Conservation (phyloP, 768 basidiomycete genomes). For the Clitopilus passeckerianus region DNA sequence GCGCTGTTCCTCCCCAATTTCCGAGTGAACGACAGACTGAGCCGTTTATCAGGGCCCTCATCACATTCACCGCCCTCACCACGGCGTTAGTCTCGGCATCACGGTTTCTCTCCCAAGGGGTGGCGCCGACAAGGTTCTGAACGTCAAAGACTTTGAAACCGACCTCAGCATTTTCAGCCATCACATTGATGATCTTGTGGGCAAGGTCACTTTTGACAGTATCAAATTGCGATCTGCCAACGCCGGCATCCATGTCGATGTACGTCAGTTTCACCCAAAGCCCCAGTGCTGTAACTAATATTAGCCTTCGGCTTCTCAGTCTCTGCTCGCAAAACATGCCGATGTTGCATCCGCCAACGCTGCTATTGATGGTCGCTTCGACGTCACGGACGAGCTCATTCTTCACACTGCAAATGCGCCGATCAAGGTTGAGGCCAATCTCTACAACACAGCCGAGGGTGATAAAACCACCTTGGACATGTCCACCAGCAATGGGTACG, state of each 20-base stretch:
- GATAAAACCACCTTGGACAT: background rate
- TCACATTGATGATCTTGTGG: constrained; percentile 25
- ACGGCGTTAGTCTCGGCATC: background rate
- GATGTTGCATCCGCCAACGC: background rate
- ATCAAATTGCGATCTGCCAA: background rate
- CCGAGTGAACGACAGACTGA: background rate
- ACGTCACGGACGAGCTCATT: background rate
- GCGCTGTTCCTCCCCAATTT: constrained; percentile 5
- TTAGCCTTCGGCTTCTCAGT: background rate
- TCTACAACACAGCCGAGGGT: background rate
- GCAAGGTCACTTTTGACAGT: constrained; percentile 13
- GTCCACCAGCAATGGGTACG: background rate
- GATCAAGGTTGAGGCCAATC: background rate
- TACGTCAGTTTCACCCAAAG: background rate
- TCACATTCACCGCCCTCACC: background rate
- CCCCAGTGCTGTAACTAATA: background rate
- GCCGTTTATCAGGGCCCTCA: background rate
- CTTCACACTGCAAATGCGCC: background rate
- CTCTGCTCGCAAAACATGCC: background rate
- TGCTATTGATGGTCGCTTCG: background rate
- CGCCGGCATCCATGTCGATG: background rate
- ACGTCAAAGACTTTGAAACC: constrained; percentile 37
- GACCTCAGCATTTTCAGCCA: constrained; percentile 34
- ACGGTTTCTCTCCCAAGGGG: background rate
- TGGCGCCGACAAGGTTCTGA: constrained; percentile 10